Percentiles rank a stretch among this genome's conserved stretches.
Conservation (phyloP, 805 yeast genomes). For the Hanseniaspora jakobsenii region DNA sequence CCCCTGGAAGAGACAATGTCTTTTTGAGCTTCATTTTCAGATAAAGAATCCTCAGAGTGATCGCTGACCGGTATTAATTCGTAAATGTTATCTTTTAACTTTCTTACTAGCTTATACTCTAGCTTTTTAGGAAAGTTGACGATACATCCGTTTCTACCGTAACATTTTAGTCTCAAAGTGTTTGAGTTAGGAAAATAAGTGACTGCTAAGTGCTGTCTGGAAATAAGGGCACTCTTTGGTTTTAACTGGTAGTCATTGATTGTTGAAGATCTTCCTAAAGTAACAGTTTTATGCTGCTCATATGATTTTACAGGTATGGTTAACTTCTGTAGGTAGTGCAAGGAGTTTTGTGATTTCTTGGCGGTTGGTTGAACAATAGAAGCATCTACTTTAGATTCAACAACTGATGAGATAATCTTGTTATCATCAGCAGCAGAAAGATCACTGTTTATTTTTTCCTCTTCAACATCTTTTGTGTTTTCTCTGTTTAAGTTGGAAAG, state of each 20-base stretch:
- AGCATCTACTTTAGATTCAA: conserved; percentile 14
- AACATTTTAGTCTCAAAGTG: conserved; percentile 47
- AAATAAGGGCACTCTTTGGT: conserved; percentile 26
- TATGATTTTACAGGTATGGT: conserved; percentile 19
- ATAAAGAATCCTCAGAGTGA: neutral
- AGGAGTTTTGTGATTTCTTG: too few relatives aligned
- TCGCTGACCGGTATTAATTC: conserved; percentile 19
- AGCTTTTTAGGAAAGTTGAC: conserved; percentile 46
- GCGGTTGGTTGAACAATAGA: neutral
- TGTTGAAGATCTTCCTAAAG: conserved; percentile 25
- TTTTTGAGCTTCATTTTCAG: conserved; percentile 15
- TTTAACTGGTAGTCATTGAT: conserved; percentile 24
- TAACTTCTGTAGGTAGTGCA: conserved; percentile 11
- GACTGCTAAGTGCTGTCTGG: conserved; percentile 27
- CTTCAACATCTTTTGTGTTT: neutral
- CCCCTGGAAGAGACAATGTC: conserved; percentile 18
- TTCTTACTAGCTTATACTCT: conserved; percentile 26
- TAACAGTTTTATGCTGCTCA: conserved; percentile 13
- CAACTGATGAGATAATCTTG: conserved; percentile 14
- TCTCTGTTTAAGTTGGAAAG: neutral
- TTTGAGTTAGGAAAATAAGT: conserved; percentile 33
- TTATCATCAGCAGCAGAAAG: conserved; percentile 4
- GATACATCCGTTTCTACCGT: conserved; percentile 72
- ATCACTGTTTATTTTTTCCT: too few relatives aligned
- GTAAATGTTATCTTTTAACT: conserved; percentile 21